Conservation (phyloP, 495 filamentous ascomycete genomes). For the Lophiostoma macrostomum region DNA sequence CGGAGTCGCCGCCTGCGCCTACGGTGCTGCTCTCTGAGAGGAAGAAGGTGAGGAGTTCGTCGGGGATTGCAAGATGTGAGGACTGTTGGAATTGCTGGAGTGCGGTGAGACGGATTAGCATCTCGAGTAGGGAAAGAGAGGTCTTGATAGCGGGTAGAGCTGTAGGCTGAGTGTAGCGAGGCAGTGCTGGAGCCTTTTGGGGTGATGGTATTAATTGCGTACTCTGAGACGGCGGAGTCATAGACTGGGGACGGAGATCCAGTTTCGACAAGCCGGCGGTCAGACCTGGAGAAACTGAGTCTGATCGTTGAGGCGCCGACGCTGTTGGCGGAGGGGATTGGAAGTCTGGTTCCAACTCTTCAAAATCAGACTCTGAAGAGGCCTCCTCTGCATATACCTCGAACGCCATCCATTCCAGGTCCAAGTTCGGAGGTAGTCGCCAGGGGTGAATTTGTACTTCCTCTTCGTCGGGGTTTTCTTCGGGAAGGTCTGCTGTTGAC, state of each 20-base stretch:
- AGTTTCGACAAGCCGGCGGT: conserved; percentile 41
- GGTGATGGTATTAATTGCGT: conserved; percentile 26
- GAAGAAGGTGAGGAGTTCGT: conserved; percentile 93
- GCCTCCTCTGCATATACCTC: conserved; percentile 74
- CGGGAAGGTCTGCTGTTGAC: conserved; percentile 29
- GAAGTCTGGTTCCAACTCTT: conserved; percentile 58
- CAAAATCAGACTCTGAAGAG: conserved; percentile 42
- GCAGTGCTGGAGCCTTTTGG: conserved; percentile 52
- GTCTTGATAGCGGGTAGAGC: conserved; percentile 48
- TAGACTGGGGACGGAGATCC: conserved; percentile 35
- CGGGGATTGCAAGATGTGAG: conserved; percentile 88
- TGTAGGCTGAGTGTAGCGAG: conserved; percentile 32
- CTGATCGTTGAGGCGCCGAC: conserved; percentile 18
- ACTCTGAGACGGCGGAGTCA: conserved; percentile 33
- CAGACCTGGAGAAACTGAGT: conserved; percentile 34
- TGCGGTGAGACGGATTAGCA: conserved; percentile 83
- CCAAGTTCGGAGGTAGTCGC: conserved; percentile 73
- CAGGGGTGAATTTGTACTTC: conserved; percentile 47
- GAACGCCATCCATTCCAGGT: conserved; percentile 93
- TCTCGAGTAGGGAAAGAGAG: conserved; percentile 90
- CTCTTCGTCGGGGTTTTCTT: conserved; percentile 3
- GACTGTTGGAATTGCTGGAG: conserved; percentile 97
- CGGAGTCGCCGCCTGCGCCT: conserved; percentile 66
- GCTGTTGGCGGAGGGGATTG: conserved; percentile 38
- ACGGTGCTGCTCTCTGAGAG: conserved; percentile 75